Base-by-base conservation (phyloP, 768 basidiomycete species). In the Porpolomopsis calyptriformis region DNA sequence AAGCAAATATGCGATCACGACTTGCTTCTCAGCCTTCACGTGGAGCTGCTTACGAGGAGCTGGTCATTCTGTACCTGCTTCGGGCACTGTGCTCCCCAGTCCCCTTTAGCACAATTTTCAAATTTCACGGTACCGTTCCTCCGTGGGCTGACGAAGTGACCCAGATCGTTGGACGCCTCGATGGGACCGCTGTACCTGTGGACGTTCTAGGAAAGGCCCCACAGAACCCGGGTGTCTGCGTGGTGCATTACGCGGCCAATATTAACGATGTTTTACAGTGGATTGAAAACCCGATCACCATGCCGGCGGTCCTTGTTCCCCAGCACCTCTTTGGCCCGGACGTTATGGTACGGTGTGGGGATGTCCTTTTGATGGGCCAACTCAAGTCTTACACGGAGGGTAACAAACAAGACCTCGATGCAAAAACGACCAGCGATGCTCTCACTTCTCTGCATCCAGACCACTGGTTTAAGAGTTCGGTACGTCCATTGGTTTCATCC, bases 341-440 rank as follows among this genome's bases (percentile, higher is more conserved):
- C 33, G 23, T 53, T 22, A 23, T 49, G 8, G 8, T 25, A 11
- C 40, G 40, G 10, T 25, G 18, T 22, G 40, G 11, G 25, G 23
- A 41, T 29, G 42, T 52, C 50, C 19, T 52, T 23, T n/a, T 50
- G 16, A 53, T 53, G 52, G 52, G 51, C 47, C 50, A 53, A 42
- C 12, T 20, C 18, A 53, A 51, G 41, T 53, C 52, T 22, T 46
- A n/a, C n/a, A n/a, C n/a, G n/a, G n/a, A n/a, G n/a, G n/a, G n/a
- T 25, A 43, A 42, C 50, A 51, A 43, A 27, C 1, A 25, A 2
- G 33, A 41, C 27, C 45, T 46, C 38, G 48, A 40, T 18, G 19
- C 52, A 20, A 24, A 2, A 14, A 49, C 51, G n/a, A 29, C 37
- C 11, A 39, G 4, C 23, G 2, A 46, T 1, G 51, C 50, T 46